Evolutionary conservation across 1,139 yeast species (phyloP).

Genomic region (Ogataea hybrid): DNA sequence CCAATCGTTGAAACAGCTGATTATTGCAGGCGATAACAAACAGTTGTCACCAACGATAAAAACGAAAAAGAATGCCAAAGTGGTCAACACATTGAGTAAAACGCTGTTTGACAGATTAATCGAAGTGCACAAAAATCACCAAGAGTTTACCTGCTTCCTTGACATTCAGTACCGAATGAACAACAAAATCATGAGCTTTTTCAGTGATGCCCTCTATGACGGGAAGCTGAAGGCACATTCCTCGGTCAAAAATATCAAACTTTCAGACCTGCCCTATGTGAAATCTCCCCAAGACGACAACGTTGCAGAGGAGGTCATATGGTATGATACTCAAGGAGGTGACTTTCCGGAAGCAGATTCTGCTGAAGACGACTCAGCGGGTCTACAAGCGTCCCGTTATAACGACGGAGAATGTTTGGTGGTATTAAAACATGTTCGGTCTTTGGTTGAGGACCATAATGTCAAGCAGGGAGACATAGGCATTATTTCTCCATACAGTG

Average conservation of each 20-base stretch:
- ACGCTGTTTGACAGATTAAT: constrained; percentile 84
- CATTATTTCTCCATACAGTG: constrained; percentile 83
- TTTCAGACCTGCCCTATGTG: constrained; percentile 57
- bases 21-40: constrained; percentile 84
- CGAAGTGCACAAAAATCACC: constrained; percentile 42
- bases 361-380: constrained; percentile 34
- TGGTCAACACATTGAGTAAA: constrained; percentile 43
- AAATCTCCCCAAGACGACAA: constrained; percentile 27
- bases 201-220: constrained; percentile 66
- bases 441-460: constrained; percentile 44
- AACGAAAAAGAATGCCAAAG: constrained; percentile 36
- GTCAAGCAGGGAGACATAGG: constrained; percentile 61
- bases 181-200: constrained; percentile 69
- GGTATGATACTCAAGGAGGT: constrained; percentile 97
- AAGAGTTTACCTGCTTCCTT: constrained; percentile 51
- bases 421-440: constrained; percentile 54
- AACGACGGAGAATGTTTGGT: constrained; percentile 73
- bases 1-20: constrained; percentile 49
- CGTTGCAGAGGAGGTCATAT: constrained; percentile 50
- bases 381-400: constrained; percentile 50
- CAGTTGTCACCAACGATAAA: constrained; percentile 84
- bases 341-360: constrained; percentile 60
- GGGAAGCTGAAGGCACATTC: constrained; percentile 61
- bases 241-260: constrained; percentile 50
- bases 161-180: constrained; percentile 90